These are phyloP conservation scores for Mycena albidolilacea DNA, from an alignment of 768 basidiomycete species.

Conservation along the genomic window DNA sequence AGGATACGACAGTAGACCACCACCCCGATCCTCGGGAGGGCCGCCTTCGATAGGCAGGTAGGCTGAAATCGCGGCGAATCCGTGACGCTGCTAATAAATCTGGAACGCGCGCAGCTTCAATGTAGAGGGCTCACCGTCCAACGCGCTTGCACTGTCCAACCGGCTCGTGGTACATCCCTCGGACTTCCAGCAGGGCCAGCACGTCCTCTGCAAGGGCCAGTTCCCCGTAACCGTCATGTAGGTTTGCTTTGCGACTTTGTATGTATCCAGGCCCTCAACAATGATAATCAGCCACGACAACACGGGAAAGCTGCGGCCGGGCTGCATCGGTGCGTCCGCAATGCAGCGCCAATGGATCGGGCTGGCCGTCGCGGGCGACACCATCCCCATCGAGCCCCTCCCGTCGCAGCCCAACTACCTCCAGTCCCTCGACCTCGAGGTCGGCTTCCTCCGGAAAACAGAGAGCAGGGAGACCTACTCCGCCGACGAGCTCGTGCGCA, in stretches of 20 bases:
- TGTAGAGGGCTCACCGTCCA: conserved; percentile 74
- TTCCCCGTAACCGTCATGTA: conserved; percentile 85
- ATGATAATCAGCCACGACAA: conserved; percentile 76
- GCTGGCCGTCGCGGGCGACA: conserved; percentile 83
- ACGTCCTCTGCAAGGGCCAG: conserved; percentile 81
- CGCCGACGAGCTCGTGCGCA: conserved; percentile 86
- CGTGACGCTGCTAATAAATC: conserved; percentile 22
- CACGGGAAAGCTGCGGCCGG: conserved; percentile 77
- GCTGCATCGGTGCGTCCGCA: conserved; percentile 82
- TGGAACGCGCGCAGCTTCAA: conserved; percentile 55
- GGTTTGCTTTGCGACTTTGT: conserved; percentile 38
- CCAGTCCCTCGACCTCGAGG: conserved; percentile 85
- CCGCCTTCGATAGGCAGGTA: conserved; percentile 45
- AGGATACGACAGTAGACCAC: conserved; percentile 57
- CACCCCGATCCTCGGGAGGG: conserved; percentile 22
- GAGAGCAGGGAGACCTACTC: conserved; percentile 82
- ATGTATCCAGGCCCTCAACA: neutral
- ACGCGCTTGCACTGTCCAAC: conserved; percentile 83
- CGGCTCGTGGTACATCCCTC: conserved; percentile 84
- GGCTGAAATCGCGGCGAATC: conserved; percentile 27
- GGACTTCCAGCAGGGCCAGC: conserved; percentile 82
- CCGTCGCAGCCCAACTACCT: conserved; percentile 74
- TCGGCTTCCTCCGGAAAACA: conserved; percentile 71
- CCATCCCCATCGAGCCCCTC: conserved; percentile 78
- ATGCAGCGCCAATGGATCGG: conserved; percentile 93